These are phyloP conservation scores for Trichothecium sympodiale DNA, from an alignment of 2,329 filamentous ascomycete species.

Conservation along the genomic window DNA sequence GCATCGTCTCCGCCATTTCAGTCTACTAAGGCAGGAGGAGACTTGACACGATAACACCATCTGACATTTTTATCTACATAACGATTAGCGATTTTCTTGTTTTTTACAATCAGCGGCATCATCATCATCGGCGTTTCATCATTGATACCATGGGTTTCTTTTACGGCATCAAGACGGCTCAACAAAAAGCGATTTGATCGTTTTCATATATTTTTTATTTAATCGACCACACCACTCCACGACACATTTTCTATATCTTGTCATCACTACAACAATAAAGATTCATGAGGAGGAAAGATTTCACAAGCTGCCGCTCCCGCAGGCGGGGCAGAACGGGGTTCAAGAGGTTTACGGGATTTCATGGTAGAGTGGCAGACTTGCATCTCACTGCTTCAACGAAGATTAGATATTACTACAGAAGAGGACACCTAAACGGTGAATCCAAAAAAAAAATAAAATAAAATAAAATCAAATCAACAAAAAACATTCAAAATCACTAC, in stretches of 20 bases:
- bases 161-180: neutral
- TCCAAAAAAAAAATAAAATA: neutral
- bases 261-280: neutral
- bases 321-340: too few species aligned
- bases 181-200: neutral
- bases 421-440: neutral
- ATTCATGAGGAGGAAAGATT: too few species aligned
- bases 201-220: neutral
- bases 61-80: neutral
- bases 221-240: neutral
- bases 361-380: slow-evolving; percentile 1
- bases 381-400: too few species aligned
- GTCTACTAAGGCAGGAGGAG: slow-evolving; percentile 40
- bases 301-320: too few species aligned
- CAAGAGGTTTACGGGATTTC: too few species aligned
- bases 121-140: neutral
- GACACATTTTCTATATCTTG: neutral
- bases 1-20: slow-evolving; percentile 43
- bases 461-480: too few species aligned
- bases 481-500: too few species aligned
- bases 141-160: neutral
- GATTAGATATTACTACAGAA: too few species aligned
- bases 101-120: neutral
- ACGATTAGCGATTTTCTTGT: neutral
- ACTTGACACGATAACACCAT: neutral